A percentile compares a stretch with the other conserved stretches of the same genome.
phyloP scores from a whole-genome alignment of 257 asterid genomes.

The Salvia rosmarinus region DNA sequence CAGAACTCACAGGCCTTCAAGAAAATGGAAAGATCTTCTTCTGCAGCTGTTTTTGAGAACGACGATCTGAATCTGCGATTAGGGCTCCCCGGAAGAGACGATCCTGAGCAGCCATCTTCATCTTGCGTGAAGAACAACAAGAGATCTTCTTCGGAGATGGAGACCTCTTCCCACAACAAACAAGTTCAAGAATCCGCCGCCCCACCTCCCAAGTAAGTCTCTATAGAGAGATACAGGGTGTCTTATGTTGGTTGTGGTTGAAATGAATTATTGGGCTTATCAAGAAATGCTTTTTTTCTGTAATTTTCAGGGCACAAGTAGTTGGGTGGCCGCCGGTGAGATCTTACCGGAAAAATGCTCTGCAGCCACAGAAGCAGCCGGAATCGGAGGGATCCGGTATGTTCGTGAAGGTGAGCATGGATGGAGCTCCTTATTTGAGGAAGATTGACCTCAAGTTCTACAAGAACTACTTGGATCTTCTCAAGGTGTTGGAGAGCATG shows the following conservation, averaged over 20 bases:
- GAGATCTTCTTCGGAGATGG: slow-evolving; percentile 53
- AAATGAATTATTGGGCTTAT: not conserved
- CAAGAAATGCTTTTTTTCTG: not conserved
- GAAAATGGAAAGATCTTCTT: slow-evolving; percentile 32
- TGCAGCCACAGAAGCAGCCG: slow-evolving; percentile 31
- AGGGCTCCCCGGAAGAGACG: slow-evolving; percentile 61
- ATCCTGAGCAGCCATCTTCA: slow-evolving; percentile 37
- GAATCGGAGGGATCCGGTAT: slow-evolving; percentile 47
- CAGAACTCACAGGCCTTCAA: not conserved
- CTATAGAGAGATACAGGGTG: not conserved
- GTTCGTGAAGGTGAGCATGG: slow-evolving; percentile 73
- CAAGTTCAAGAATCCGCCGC: slow-evolving; percentile 31
- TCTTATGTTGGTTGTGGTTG: not conserved
- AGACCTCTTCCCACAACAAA: slow-evolving; percentile 14
- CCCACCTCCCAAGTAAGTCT: slow-evolving; percentile 55
- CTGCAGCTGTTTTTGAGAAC: slow-evolving; percentile 26
- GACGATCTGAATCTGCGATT: slow-evolving; percentile 49
- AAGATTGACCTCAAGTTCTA: slow-evolving; percentile 60
- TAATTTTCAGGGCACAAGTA: slow-evolving; percentile 51
- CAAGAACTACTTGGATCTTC: slow-evolving; percentile 49
- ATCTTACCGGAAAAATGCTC: slow-evolving; percentile 44
- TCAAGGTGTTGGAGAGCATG: slow-evolving; percentile 59
- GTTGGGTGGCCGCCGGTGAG: slow-evolving; percentile 76
- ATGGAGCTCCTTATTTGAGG: slow-evolving; percentile 69
- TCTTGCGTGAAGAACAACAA: slow-evolving; percentile 45